Percentiles rank a stretch among this genome's conserved stretches.
Evolutionary conservation across 345 rosid genomes (phyloP).

Genomic region (Gossypium longicalyx): DNA sequence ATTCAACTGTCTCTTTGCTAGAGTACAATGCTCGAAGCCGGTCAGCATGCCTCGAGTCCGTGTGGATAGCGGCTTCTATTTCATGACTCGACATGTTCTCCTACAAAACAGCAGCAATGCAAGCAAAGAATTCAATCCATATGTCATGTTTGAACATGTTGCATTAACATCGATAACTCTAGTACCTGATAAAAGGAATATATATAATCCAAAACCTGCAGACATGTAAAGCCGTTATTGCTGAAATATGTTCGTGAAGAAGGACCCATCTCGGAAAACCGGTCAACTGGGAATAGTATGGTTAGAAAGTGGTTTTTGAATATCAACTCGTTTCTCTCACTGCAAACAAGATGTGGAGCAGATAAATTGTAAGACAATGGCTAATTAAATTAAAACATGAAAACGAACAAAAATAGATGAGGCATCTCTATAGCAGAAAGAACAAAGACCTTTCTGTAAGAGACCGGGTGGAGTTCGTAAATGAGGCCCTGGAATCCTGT

Average conservation of each 20-base stretch:
- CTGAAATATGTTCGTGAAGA: slow-evolving; percentile 87
- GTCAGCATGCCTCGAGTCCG: slow-evolving; percentile 87
- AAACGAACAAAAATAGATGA: not conserved
- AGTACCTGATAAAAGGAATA: slow-evolving; percentile 86
- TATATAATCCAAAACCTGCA: slow-evolving; percentile 69
- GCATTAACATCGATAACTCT: not conserved
- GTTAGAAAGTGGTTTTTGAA: slow-evolving; percentile 76
- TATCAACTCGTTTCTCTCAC: slow-evolving; percentile 72
- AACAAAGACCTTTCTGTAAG: slow-evolving; percentile 65
- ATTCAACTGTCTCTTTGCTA: slow-evolving; percentile 48
- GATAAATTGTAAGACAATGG: slow-evolving; percentile 16
- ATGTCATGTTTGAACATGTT: not conserved
- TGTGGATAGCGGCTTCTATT: slow-evolving; percentile 72
- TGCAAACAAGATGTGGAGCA: slow-evolving; percentile 32
- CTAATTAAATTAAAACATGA: not conserved
- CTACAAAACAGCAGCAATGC: slow-evolving; percentile 28
- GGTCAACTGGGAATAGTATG: slow-evolving; percentile 71
- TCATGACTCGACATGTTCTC: slow-evolving; percentile 66
- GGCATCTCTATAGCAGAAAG: slow-evolving; percentile 12
- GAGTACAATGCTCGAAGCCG: slow-evolving; percentile 59
- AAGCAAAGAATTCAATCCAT: not conserved
- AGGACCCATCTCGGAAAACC: slow-evolving; percentile 92
- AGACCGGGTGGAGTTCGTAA: slow-evolving; percentile 68
- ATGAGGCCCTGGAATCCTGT: slow-evolving; percentile 67
- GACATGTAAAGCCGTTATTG: slow-evolving; percentile 66